A percentile compares a stretch with the other conserved stretches of the same genome.
Evolutionary conservation across 31 red algal species (phyloP).

Genomic region (Bonnemaisonia californica): DNA sequence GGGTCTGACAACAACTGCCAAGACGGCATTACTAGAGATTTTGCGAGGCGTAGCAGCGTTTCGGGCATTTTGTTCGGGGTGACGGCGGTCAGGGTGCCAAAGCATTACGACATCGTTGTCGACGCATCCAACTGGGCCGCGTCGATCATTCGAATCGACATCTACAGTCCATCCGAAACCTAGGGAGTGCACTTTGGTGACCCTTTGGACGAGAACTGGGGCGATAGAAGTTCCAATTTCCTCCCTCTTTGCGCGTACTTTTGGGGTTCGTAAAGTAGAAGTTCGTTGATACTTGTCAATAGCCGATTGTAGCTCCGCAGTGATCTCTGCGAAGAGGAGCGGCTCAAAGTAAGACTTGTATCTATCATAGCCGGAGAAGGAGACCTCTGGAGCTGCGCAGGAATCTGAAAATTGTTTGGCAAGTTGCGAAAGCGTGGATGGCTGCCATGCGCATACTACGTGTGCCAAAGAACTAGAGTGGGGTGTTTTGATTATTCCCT

Average conservation of each 20-base stretch:
- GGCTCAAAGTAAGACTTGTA: constrained; percentile 85
- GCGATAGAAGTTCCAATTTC: constrained; percentile 43
- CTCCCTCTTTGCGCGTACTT: constrained; percentile 62
- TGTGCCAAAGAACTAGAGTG: constrained; percentile 64
- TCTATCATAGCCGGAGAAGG: constrained; percentile 64
- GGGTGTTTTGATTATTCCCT: constrained; percentile 43
- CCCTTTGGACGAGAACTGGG: constrained; percentile 48
- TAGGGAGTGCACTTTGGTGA: constrained; percentile 29
- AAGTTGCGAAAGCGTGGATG: constrained; percentile 47
- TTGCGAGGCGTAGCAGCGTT: constrained; percentile 28
- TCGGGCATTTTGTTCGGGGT: constrained; percentile 4
- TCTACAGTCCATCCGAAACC: constrained; percentile 57
- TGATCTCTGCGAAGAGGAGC: constrained; percentile 75
- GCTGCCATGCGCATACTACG: constrained; percentile 69
- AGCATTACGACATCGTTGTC: constrained; percentile 63
- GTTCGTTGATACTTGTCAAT: constrained; percentile 70
- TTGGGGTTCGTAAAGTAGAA: constrained; percentile 33
- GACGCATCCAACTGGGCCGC: constrained; percentile 68
- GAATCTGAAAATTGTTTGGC: constrained; percentile 53
- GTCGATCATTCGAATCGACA: constrained; percentile 52
- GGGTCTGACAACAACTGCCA: constrained; percentile 42
- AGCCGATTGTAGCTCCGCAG: constrained; percentile 71
- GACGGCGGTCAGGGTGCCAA: constrained; percentile 27
- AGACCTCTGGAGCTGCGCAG: constrained; percentile 53
- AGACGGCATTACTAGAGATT: constrained; percentile 45